Conservation (phyloP, 768 basidiomycete species). For the Cubamyces sp. region DNA sequence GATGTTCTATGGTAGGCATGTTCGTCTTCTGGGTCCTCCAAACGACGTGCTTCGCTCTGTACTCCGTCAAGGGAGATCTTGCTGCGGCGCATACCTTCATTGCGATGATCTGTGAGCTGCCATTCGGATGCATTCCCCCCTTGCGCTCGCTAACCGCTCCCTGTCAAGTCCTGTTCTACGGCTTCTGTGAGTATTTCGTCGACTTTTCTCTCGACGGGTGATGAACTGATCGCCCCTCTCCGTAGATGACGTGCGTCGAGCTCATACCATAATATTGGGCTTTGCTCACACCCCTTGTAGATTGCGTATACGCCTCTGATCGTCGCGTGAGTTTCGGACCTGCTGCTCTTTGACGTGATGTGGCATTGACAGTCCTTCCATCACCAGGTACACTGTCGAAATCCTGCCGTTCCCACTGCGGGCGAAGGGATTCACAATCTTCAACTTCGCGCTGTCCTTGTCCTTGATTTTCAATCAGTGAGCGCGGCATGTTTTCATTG, state of each 20-base stretch:
- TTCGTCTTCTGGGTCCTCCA: constrained; percentile 44
- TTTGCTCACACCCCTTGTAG: not conserved
- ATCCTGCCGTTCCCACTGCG: constrained; percentile 54
- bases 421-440: constrained; percentile 51
- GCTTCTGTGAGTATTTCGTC: constrained; percentile 38
- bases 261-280: not conserved
- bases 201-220: not conserved
- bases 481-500: not conserved
- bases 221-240: not conserved
- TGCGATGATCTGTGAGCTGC: constrained; percentile 48
- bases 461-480: constrained; percentile 52
- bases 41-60: constrained; percentile 41
- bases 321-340: constrained; percentile 19
- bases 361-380: not conserved
- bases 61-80: constrained; percentile 33
- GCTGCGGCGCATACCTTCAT: constrained; percentile 47
- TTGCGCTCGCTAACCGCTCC: not conserved
- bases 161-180: constrained; percentile 42
- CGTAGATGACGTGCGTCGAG: constrained; percentile 38
- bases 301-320: constrained; percentile 32
- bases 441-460: constrained; percentile 49
- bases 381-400: constrained; percentile 49
- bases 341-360: not conserved
- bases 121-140: not conserved
- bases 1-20: constrained; percentile 35